Percentiles rank a stretch among this genome's conserved stretches.
These are phyloP conservation scores for Corallochytrium limacisporum DNA, from an alignment of 78 protist species.

Conservation along the genomic window DNA sequence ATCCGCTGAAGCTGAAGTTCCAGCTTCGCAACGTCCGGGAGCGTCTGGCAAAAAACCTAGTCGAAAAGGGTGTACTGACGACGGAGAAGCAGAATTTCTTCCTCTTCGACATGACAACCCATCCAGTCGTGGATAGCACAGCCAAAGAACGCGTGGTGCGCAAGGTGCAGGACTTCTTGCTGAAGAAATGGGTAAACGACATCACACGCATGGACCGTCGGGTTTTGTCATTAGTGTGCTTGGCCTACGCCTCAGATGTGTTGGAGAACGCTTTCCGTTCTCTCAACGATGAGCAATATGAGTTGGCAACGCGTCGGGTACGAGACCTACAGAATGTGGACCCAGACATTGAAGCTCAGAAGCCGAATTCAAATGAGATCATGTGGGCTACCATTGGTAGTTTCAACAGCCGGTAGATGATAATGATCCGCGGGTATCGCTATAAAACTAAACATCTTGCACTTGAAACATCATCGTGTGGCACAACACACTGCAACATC, in stretches of 20 bases:
- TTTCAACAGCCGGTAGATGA: too few species aligned
- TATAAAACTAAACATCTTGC: too few species aligned
- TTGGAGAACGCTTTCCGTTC: conserved; percentile 19
- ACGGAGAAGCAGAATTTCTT: conserved; percentile 18
- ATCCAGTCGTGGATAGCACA: conserved; percentile 7
- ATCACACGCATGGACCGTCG: conserved; percentile 16
- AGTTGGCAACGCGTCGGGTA: conserved; percentile 14
- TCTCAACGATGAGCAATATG: conserved; percentile 18
- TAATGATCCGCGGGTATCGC: too few species aligned
- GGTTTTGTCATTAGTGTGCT: conserved; percentile 7
- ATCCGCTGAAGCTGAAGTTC: conserved; percentile 1
- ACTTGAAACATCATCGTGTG: too few species aligned
- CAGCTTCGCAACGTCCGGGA: conserved; percentile 20
- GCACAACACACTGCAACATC: too few species aligned
- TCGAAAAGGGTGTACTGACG: conserved; percentile 19
- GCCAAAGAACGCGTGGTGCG: neutral
- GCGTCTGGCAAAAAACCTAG: conserved; percentile 3
- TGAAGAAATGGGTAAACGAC: conserved; percentile 18
- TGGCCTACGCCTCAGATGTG: conserved; percentile 25
- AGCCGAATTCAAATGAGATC: too few species aligned
- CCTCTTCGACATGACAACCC: conserved; percentile 27
- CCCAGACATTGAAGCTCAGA: conserved; percentile 8
- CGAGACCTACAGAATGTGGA: conserved; percentile 1
- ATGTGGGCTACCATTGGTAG: too few species aligned
- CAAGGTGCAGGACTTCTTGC: conserved; percentile 20